These are phyloP conservation scores for Penicillium sp. DNA, from an alignment of 2,329 filamentous ascomycete genomes.

Conservation along the genomic window DNA sequence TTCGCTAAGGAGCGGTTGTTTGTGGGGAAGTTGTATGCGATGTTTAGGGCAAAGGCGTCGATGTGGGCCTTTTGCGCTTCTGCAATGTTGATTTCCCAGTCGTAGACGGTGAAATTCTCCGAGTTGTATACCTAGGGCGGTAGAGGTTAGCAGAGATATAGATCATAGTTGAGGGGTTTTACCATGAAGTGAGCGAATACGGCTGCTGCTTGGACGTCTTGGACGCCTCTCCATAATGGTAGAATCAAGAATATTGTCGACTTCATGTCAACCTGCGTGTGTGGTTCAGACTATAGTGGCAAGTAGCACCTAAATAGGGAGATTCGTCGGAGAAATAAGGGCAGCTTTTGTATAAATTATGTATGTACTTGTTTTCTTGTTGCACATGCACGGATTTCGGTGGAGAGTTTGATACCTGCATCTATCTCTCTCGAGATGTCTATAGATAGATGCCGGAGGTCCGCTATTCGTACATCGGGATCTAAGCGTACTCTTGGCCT, in stretches of 20 bases:
- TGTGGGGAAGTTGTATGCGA: slow-evolving; percentile 23
- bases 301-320: background rate
- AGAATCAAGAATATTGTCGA: slow-evolving; percentile 1
- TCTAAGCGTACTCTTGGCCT: background rate
- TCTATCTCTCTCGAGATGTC: slow-evolving; percentile 2
- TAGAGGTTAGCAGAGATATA: background rate
- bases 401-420: slow-evolving; percentile 2
- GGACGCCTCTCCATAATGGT: slow-evolving; percentile 1
- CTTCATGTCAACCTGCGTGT: slow-evolving; percentile 1
- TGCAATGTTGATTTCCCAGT: slow-evolving; percentile 36
- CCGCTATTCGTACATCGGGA: slow-evolving; percentile 5
- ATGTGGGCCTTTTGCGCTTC: slow-evolving; percentile 39
- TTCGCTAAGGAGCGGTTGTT: slow-evolving; percentile 5
- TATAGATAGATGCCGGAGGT: slow-evolving; percentile 12
- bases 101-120: slow-evolving; percentile 20
- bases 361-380: background rate
- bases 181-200: slow-evolving; percentile 40
- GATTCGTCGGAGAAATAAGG: background rate
- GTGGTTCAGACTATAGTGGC: background rate
- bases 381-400: slow-evolving; percentile 3
- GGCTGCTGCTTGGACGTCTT: slow-evolving; percentile 16
- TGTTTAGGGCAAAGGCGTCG: slow-evolving; percentile 45
- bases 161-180: background rate
- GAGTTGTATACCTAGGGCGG: slow-evolving; percentile 32
- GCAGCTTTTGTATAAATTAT: slow-evolving; percentile 1